Evolutionary conservation across 345 rosid species (phyloP).

Genomic region (Cardamine occulta): DNA sequence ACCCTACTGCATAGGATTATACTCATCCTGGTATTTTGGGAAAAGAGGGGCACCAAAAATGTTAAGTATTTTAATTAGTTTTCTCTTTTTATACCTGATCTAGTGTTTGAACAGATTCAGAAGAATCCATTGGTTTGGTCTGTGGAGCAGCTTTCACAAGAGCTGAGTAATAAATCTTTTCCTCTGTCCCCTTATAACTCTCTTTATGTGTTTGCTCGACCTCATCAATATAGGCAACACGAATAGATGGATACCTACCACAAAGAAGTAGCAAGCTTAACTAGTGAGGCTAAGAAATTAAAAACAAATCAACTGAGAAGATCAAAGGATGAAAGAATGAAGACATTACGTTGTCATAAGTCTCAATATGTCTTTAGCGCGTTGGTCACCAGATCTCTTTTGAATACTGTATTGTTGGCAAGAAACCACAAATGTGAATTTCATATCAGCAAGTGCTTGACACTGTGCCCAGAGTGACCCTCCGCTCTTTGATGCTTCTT

Average conservation of each 20-base stretch:
- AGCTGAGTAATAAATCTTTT: slow-evolving; percentile 72
- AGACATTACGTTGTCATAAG: slow-evolving; percentile 70
- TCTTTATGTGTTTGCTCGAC: slow-evolving; percentile 68
- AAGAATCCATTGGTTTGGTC: slow-evolving; percentile 65
- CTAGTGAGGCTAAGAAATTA: slow-evolving; percentile 6
- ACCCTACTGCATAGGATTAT: neutral
- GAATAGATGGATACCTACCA: slow-evolving; percentile 70
- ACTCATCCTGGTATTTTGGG: neutral
- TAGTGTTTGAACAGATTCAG: slow-evolving; percentile 67
- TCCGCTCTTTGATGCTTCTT: slow-evolving; percentile 61
- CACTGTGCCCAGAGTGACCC: slow-evolving; percentile 70
- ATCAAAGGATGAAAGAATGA: slow-evolving; percentile 22
- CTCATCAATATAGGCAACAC: slow-evolving; percentile 80
- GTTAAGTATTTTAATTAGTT: slow-evolving; percentile 7
- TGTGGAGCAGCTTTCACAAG: slow-evolving; percentile 71
- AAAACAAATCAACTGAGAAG: slow-evolving; percentile 21
- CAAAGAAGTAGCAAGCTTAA: slow-evolving; percentile 16
- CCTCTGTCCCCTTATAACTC: slow-evolving; percentile 56
- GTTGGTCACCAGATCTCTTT: slow-evolving; percentile 67
- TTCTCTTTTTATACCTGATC: slow-evolving; percentile 59
- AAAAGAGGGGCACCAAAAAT: neutral
- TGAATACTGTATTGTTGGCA: slow-evolving; percentile 80
- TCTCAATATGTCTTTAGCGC: slow-evolving; percentile 73
- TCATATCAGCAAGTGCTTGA: slow-evolving; percentile 84
- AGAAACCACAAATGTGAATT: slow-evolving; percentile 80